These are phyloP conservation scores for Nemania serpens DNA, from an alignment of 2,329 filamentous ascomycete species.

Conservation along the genomic window DNA sequence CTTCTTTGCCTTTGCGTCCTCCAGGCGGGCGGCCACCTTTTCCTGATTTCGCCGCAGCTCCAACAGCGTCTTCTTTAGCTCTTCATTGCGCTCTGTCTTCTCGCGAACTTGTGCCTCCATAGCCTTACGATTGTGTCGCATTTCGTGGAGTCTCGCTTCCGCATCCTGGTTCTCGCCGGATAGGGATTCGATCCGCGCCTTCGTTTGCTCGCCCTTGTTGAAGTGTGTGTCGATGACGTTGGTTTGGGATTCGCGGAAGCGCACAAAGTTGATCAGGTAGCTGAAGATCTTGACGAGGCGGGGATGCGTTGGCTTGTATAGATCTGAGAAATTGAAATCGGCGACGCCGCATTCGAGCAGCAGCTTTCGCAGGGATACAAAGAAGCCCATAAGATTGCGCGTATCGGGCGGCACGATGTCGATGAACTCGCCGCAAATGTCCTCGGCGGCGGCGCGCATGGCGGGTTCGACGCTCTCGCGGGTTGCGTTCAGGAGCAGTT, in stretches of 20 bases:
- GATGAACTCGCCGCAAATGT: slow-evolving; percentile 80
- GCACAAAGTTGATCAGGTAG: slow-evolving; percentile 98
- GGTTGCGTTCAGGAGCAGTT: slow-evolving; percentile 90
- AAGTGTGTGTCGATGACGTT: slow-evolving; percentile 89
- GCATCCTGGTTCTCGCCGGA: slow-evolving; percentile 87
- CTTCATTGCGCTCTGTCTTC: slow-evolving; percentile 84
- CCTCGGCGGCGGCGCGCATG: slow-evolving; percentile 89
- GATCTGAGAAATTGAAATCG: slow-evolving; percentile 91
- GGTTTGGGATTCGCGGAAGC: slow-evolving; percentile 93
- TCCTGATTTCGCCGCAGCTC: slow-evolving; percentile 84
- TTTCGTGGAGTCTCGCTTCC: slow-evolving; percentile 77
- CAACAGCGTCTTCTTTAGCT: slow-evolving; percentile 79
- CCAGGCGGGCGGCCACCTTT: slow-evolving; percentile 78
- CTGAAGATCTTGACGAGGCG: slow-evolving; percentile 94
- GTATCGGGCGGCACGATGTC: slow-evolving; percentile 89
- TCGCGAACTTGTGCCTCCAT: slow-evolving; percentile 83
- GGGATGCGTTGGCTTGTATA: slow-evolving; percentile 88
- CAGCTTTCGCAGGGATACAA: slow-evolving; percentile 78
- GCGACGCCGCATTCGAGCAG: slow-evolving; percentile 87
- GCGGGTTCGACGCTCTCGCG: slow-evolving; percentile 92
- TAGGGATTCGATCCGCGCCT: slow-evolving; percentile 83
- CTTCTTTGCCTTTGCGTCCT: slow-evolving; percentile 82
- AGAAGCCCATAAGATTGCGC: slow-evolving; percentile 95
- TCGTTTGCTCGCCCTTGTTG: slow-evolving; percentile 86
- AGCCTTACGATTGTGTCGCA: slow-evolving; percentile 77